These are phyloP conservation scores for Dactylella cylindrospora DNA, from an alignment of 2,329 filamentous ascomycete genomes.

Conservation along the genomic window DNA sequence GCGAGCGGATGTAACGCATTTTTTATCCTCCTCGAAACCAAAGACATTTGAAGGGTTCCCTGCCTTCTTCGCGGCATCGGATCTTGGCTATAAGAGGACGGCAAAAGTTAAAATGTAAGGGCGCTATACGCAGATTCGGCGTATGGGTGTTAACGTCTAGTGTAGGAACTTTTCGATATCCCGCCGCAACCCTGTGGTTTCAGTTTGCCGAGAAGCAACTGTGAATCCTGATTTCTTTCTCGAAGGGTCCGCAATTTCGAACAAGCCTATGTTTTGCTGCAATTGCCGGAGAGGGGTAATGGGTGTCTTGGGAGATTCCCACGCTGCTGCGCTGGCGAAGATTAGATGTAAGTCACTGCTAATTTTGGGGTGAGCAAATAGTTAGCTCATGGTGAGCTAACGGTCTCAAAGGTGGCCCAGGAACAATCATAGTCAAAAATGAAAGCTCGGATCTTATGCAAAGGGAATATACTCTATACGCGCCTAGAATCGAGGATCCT, in stretches of 20 bases:
- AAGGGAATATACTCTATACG: constrained; percentile 36
- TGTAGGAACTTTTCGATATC: constrained; percentile 41
- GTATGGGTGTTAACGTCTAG: neutral
- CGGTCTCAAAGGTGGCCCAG: constrained; percentile 18
- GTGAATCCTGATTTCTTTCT: constrained; percentile 40
- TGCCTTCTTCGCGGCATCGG: constrained; percentile 24
- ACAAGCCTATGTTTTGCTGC: constrained; percentile 38
- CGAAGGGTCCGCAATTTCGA: constrained; percentile 35
- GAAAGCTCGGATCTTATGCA: constrained; percentile 37
- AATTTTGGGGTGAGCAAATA: neutral
- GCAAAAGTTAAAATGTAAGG: constrained; percentile 38
- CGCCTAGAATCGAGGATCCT: constrained; percentile 29
- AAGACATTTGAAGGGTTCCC: constrained; percentile 42
- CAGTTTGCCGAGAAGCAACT: constrained; percentile 30
- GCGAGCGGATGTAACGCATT: constrained; percentile 22
- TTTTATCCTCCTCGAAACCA: constrained; percentile 16
- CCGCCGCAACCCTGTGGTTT: constrained; percentile 37
- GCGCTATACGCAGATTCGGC: neutral
- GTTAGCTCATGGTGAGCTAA: too few species aligned
- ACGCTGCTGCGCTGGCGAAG: constrained; percentile 19
- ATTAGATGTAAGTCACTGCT: constrained; percentile 27
- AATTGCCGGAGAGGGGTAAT: constrained; percentile 32
- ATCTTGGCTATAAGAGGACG: constrained; percentile 21
- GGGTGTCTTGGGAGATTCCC: constrained; percentile 30
- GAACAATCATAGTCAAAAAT: constrained; percentile 38